phyloP scores from a whole-genome alignment of 371 early-diverging fungal genomes.

The Saksenaea vasiformis region DNA sequence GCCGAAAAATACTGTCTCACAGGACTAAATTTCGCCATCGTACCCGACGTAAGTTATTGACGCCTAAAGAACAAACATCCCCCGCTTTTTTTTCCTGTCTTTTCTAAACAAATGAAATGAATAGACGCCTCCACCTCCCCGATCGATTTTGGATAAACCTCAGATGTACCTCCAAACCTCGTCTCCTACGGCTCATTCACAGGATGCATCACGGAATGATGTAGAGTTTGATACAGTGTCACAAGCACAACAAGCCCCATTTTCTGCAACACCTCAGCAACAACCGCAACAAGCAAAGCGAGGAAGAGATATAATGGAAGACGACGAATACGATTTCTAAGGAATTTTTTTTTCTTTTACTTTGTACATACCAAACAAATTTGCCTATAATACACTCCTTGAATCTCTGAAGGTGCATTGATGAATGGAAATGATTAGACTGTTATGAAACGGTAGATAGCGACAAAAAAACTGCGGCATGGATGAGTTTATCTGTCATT shows the following conservation, averaged over 20 bases:
- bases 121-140: constrained; percentile 46
- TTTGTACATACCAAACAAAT: not conserved
- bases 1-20: constrained; percentile 90
- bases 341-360: not conserved
- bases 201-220: constrained; percentile 1
- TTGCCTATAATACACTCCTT: not conserved
- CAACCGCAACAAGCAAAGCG: constrained; percentile 20
- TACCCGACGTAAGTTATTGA: constrained; percentile 70
- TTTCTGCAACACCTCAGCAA: constrained; percentile 4
- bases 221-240: constrained; percentile 7
- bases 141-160: constrained; percentile 21
- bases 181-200: not conserved
- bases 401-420: not conserved
- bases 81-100: not conserved
- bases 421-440: not conserved
- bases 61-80: no score
- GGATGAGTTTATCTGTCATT: not conserved
- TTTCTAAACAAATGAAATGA: not conserved
- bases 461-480: not conserved
- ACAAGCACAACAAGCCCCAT: constrained; percentile 1
- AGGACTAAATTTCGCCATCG: constrained; percentile 86
- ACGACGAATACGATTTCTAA: constrained; percentile 54
- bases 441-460: not conserved
- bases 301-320: constrained; percentile 45
- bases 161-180: constrained; percentile 10